A percentile compares a stretch with the other conserved stretches of the same genome.
Conservation (phyloP, 441 rosid species). For the Gossypium aridum region DNA sequence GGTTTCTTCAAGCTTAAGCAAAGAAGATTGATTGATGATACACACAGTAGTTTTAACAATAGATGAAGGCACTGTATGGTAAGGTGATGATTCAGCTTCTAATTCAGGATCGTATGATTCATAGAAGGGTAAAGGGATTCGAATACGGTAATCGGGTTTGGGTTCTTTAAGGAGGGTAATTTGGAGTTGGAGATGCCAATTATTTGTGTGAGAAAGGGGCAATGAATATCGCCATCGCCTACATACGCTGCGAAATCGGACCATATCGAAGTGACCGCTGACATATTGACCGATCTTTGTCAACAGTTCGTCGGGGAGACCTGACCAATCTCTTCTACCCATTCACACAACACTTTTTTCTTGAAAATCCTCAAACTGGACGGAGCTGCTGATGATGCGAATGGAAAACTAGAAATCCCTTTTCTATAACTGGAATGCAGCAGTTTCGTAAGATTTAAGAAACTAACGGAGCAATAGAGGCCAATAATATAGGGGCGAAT, state of each 20-base stretch:
- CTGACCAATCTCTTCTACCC: not conserved
- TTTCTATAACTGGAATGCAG: too few relatives aligned
- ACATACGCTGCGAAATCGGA: constrained; percentile 5
- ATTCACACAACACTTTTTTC: not conserved
- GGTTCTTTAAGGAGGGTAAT: not conserved
- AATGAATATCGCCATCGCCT: not conserved
- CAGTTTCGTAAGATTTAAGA: too few relatives aligned
- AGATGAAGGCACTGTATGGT: not conserved
- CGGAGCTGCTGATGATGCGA: too few relatives aligned
- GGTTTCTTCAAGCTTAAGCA: not conserved
- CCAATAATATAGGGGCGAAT: too few relatives aligned
- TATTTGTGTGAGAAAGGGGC: not conserved
- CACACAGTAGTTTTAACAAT: not conserved
- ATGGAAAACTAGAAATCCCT: too few relatives aligned
- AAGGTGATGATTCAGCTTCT: too few relatives aligned
- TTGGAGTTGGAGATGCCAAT: not conserved
- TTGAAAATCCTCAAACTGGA: not conserved
- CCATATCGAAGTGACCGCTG: not conserved
- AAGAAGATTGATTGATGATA: not conserved
- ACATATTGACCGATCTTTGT: not conserved
- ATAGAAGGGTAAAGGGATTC: too few relatives aligned
- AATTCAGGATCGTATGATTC: too few relatives aligned
- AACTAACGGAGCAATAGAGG: too few relatives aligned
- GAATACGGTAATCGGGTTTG: not conserved
- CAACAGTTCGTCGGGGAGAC: not conserved